Conservation (phyloP, 306 rosid species). For the Chamaecrista fasciculata region DNA sequence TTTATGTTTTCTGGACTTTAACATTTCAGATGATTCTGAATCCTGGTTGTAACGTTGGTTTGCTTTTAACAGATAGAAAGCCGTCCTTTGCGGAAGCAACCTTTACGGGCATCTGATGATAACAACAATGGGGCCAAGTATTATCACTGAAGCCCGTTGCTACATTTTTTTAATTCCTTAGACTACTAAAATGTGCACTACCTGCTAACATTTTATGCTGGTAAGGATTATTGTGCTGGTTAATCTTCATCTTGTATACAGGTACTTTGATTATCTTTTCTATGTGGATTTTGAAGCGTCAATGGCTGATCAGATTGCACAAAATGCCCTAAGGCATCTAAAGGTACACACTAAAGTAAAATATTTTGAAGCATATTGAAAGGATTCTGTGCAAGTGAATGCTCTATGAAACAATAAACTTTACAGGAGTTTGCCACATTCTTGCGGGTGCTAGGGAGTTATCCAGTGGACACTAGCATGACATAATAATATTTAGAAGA, state of each 20-base stretch:
- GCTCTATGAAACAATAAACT: constrained; percentile 26
- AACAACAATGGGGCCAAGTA: constrained; percentile 65
- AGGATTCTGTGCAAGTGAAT: constrained; percentile 19
- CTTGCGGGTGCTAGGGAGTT: constrained; percentile 96
- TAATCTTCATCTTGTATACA: constrained; percentile 33
- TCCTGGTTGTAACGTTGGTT: constrained; percentile 30
- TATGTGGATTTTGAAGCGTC: constrained; percentile 97
- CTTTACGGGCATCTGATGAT: constrained; percentile 66
- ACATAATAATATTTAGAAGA: constrained; percentile 33
- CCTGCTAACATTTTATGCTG: constrained; percentile 6
- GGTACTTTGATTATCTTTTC: constrained; percentile 89
- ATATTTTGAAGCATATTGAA: constrained; percentile 1
- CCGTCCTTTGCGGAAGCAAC: constrained; percentile 84
- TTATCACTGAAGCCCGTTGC: constrained; percentile 29
- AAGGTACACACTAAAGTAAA: constrained; percentile 49
- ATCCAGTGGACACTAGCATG: constrained; percentile 78
- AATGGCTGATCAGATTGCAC: constrained; percentile 91
- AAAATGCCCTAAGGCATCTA: constrained; percentile 82
- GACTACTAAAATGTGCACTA: not conserved
- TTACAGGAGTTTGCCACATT: constrained; percentile 88
- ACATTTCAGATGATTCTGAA: constrained; percentile 20
- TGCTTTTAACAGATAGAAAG: constrained; percentile 77
- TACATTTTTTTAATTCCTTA: constrained; percentile 6
- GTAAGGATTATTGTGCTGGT: constrained; percentile 28
- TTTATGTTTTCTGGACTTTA: constrained; percentile 1